Base-by-base conservation (phyloP, 768 basidiomycete species). In the Scleroderma bovista region DNA sequence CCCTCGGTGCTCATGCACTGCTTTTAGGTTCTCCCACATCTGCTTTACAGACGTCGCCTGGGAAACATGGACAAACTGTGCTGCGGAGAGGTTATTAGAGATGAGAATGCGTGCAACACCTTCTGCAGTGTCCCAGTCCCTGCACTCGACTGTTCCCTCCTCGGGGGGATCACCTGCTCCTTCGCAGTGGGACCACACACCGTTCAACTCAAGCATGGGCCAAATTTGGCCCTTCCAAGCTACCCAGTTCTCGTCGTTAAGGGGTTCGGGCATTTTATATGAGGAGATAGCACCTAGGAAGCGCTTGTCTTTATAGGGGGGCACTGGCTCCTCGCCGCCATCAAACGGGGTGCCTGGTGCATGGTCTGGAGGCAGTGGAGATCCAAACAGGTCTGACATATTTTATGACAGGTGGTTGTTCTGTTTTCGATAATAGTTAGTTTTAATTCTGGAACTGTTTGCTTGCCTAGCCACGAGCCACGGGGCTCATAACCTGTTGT, bases 1-100 rank as follows among this genome's bases (percentile, higher is more conserved):
- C 7, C 46, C 42, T 8, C 11, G 12, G 17, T 19, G 24, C 23
- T 52, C 47, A 45, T 52, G 43, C 2, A 48, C 26, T 2, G 13
- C 4, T 17, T 31, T 36, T 6, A 52, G 26, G 17, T 37, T 47
- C 2, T 38, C n/a, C 51, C 51, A 52, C 24, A 51, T 51, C 5
- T 51, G 42, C 44, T 13, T 13, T 12, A 36, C n/a, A n/a, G 12
- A 12, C 5, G 13, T 36, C 5, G 4, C 34, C 12, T 36, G 34
- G 6, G 34, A 22, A 6, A 19, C 17, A 43, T 40, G 38, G 3
- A 40, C 12, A 12, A 40, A 40, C 12, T 40, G 38, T 8, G n/a
- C n/a, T 22, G 12, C 16, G 6, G n/a, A 4, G 4, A 40, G 20
- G 12, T 40, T 40, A 40, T 20, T 19, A 3, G n/a, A 17, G 19